A percentile compares a stretch with the other conserved stretches of the same genome.
phyloP scores from a whole-genome alignment of 768 basidiomycete genomes.

The Kwoniella europaea region DNA sequence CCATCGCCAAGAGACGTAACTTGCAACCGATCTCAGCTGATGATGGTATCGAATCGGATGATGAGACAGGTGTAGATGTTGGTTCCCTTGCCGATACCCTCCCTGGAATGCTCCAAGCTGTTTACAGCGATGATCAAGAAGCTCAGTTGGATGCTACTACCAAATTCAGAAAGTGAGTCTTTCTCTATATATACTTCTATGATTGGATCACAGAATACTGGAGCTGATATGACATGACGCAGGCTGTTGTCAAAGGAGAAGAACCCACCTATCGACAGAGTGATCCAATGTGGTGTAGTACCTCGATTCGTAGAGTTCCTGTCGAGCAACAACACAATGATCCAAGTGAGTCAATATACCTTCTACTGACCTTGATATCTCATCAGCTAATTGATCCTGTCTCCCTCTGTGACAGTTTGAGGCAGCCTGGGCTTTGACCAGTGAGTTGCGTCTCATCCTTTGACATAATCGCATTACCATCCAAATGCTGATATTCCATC shows the following conservation, averaged over 20 bases:
- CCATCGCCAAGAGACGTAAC: conserved; percentile 95
- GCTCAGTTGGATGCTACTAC: conserved; percentile 95
- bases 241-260: conserved; percentile 94
- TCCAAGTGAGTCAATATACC: conserved; percentile 58
- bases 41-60: conserved; percentile 76
- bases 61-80: conserved; percentile 64
- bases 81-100: conserved; percentile 75
- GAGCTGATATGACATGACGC: conserved; percentile 6
- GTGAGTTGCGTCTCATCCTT: conserved; percentile 31
- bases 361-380: too few relatives aligned
- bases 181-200: background rate
- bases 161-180: conserved; percentile 82
- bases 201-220: background rate
- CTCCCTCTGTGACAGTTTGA: conserved; percentile 69
- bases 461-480: background rate
- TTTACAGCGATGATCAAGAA: conserved; percentile 89
- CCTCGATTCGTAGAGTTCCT: conserved; percentile 97
- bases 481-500: conserved; percentile 5
- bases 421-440: conserved; percentile 96
- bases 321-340: conserved; percentile 62
- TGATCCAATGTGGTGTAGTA: conserved; percentile 93
- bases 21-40: conserved; percentile 73
- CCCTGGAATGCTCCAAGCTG: conserved; percentile 77
- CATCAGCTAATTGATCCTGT: too few relatives aligned
- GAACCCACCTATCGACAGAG: conserved; percentile 97